Conservation (phyloP, 495 filamentous ascomycete species). For the Acidiella bohemica region DNA sequence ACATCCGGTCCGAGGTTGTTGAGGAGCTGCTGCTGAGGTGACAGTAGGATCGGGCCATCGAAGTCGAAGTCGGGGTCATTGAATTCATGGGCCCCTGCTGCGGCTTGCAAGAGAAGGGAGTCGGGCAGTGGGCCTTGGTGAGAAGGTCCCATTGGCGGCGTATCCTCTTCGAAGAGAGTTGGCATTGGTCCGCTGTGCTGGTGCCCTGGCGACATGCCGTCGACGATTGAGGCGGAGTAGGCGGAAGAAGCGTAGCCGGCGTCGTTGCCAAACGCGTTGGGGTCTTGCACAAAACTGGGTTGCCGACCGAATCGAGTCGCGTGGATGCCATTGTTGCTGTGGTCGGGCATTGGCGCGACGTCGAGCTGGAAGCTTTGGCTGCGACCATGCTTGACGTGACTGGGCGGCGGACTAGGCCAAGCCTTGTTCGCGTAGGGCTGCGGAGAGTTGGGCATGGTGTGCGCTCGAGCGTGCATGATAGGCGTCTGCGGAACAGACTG, state of each 20-base stretch:
- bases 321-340: background rate
- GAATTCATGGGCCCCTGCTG: constrained; percentile 34
- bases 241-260: constrained; percentile 12
- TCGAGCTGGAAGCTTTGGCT: constrained; percentile 29
- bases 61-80: constrained; percentile 28
- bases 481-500: constrained; percentile 6
- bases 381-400: constrained; percentile 14
- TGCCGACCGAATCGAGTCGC: background rate
- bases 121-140: constrained; percentile 1
- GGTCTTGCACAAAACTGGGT: background rate
- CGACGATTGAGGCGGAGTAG: constrained; percentile 14
- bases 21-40: constrained; percentile 15
- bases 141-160: background rate
- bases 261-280: constrained; percentile 3
- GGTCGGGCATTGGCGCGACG: constrained; percentile 35
- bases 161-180: constrained; percentile 19
- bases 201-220: constrained; percentile 9
- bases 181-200: constrained; percentile 14
- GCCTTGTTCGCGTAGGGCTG: constrained; percentile 11
- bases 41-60: constrained; percentile 31
- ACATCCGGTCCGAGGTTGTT: constrained; percentile 20
- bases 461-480: constrained; percentile 9
- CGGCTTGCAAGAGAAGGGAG: constrained; percentile 23
- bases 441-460: constrained; percentile 14
- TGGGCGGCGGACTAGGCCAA: constrained; percentile 13